These are phyloP conservation scores for Clonostachys rosea DNA, from an alignment of 2,329 filamentous ascomycete genomes.

Conservation along the genomic window DNA sequence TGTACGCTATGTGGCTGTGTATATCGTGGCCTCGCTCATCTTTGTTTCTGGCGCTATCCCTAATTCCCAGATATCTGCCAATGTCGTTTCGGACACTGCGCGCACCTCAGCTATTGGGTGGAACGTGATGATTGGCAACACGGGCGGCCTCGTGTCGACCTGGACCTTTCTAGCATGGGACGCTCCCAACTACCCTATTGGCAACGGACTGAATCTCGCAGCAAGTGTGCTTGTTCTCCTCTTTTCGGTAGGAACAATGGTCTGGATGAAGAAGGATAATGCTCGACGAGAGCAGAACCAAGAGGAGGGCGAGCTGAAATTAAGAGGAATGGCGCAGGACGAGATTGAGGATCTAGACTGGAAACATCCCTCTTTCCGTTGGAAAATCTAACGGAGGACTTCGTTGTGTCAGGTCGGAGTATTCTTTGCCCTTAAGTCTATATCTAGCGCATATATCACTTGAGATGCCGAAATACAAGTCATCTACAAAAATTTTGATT, in stretches of 20 bases:
- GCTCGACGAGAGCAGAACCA: conserved; percentile 22
- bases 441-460: too few species aligned
- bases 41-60: conserved; percentile 61
- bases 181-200: conserved; percentile 62
- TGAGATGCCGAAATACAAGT: too few species aligned
- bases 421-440: too few species aligned
- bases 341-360: conserved; percentile 60
- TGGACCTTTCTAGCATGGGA: conserved; percentile 63
- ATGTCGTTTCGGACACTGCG: conserved; percentile 68
- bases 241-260: conserved; percentile 35
- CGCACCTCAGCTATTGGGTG: conserved; percentile 62
- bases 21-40: conserved; percentile 60
- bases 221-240: conserved; percentile 48
- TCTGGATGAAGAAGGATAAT: conserved; percentile 63
- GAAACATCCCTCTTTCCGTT: conserved; percentile 61
- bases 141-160: conserved; percentile 64
- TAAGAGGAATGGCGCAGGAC: conserved; percentile 46
- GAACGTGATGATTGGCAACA: conserved; percentile 66
- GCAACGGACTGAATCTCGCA: conserved; percentile 66
- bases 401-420: too few species aligned
- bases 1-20: conserved; percentile 67
- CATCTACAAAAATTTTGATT: too few species aligned
- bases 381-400: conserved; percentile 23
- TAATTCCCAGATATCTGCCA: conserved; percentile 64
- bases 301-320: conserved; percentile 36